Percentiles rank a stretch among this genome's conserved stretches.
phyloP scores from a whole-genome alignment of 2,329 filamentous ascomycete genomes.

The Aspergillus ochraceoroseus region DNA sequence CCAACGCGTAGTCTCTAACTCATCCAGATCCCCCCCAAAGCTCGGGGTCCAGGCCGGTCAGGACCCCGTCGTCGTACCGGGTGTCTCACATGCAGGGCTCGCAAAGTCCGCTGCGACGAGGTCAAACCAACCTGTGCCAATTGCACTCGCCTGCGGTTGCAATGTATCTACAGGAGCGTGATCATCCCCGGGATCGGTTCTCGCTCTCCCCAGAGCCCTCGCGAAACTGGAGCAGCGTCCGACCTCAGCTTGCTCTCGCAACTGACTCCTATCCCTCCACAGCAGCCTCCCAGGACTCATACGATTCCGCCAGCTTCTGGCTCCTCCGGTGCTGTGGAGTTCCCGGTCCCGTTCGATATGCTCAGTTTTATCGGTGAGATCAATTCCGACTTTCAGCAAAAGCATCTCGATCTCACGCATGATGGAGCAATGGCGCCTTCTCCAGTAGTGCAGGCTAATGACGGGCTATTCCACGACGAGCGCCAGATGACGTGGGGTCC shows the following conservation, averaged over 20 bases:
- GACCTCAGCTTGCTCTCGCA: conserved; percentile 29
- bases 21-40: conserved; percentile 15
- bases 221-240: conserved; percentile 5
- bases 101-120: conserved; percentile 38
- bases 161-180: conserved; percentile 28
- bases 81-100: conserved; percentile 34
- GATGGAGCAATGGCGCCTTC: conserved; percentile 11
- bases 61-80: conserved; percentile 35
- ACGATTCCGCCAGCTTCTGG: conserved; percentile 11
- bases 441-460: not conserved
- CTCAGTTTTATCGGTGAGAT: conserved; percentile 37
- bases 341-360: conserved; percentile 31
- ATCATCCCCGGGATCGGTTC: conserved; percentile 18
- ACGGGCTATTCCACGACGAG: conserved; percentile 3
- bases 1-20: not conserved
- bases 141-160: conserved; percentile 31
- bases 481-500: conserved; percentile 10
- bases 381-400: conserved; percentile 35
- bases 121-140: conserved; percentile 34
- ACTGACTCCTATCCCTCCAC: too few species aligned
- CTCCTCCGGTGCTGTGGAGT: conserved; percentile 7
- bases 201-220: conserved; percentile 4
- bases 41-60: conserved; percentile 33
- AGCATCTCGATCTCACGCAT: conserved; percentile 31
- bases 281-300: not conserved